A percentile compares a stretch with the other conserved stretches of the same genome.
Evolutionary conservation across 2,329 filamentous ascomycete genomes (phyloP).

Genomic region (Juglanconis sp.): DNA sequence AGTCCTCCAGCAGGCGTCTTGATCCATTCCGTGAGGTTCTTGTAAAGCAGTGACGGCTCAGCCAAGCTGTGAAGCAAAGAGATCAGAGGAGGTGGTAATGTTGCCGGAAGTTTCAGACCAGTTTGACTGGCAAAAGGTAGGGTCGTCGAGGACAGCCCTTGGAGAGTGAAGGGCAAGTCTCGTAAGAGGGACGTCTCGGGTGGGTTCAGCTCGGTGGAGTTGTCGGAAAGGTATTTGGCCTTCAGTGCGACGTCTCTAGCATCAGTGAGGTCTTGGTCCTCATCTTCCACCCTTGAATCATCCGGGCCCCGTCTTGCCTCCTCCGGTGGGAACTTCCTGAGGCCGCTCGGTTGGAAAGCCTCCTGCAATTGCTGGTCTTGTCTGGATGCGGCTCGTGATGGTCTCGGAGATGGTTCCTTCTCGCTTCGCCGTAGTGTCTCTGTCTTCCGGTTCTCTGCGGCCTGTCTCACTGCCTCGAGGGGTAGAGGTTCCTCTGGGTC

Average conservation of each 20-base stretch:
- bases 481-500: slow-evolving; percentile 51
- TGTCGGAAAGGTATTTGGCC: slow-evolving; percentile 55
- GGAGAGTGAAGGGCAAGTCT: slow-evolving; percentile 88
- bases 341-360: slow-evolving; percentile 52
- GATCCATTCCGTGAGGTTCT: slow-evolving; percentile 74
- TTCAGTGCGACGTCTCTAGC: slow-evolving; percentile 54
- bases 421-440: slow-evolving; percentile 12
- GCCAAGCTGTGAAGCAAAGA: slow-evolving; percentile 85
- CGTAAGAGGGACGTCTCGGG: slow-evolving; percentile 65
- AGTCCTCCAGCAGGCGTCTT: slow-evolving; percentile 78
- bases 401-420: slow-evolving; percentile 27
- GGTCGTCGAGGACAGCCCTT: slow-evolving; percentile 85
- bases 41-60: slow-evolving; percentile 90
- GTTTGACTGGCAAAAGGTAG: slow-evolving; percentile 70
- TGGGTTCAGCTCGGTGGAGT: slow-evolving; percentile 55
- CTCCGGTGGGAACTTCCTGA: slow-evolving; percentile 42
- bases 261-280: slow-evolving; percentile 28
- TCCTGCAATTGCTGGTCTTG: slow-evolving; percentile 49
- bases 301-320: slow-evolving; percentile 35
- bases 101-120: slow-evolving; percentile 71
- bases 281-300: slow-evolving; percentile 30
- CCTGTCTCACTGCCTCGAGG: slow-evolving; percentile 39
- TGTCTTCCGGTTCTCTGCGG: slow-evolving; percentile 27
- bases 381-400: slow-evolving; percentile 33
- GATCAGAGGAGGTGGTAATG: slow-evolving; percentile 78